These are phyloP conservation scores for Tricladium varicosporioides DNA, from an alignment of 2,329 filamentous ascomycete genomes.

Conservation along the genomic window DNA sequence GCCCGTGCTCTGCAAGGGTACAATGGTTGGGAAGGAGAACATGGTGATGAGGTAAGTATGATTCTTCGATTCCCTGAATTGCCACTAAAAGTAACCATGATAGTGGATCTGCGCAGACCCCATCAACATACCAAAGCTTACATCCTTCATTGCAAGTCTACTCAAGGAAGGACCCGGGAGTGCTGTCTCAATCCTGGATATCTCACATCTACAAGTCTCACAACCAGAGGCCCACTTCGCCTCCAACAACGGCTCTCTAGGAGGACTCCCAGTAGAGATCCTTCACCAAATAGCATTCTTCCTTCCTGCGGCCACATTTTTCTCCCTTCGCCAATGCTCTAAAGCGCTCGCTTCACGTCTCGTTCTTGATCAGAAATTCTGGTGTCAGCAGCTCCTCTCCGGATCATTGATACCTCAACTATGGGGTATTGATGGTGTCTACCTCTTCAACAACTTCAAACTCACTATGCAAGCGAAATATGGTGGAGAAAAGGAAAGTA, in stretches of 20 bases:
- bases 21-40: background rate
- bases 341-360: background rate
- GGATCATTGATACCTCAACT: background rate
- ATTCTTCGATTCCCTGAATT: no score
- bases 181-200: no score
- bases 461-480: background rate
- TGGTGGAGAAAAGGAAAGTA: background rate
- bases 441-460: background rate
- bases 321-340: background rate
- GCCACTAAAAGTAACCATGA: background rate
- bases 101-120: background rate
- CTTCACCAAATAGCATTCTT: background rate
- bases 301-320: background rate
- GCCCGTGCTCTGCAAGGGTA: background rate
- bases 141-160: background rate
- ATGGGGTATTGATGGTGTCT: background rate
- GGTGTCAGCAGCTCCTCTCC: background rate
- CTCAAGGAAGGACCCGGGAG: background rate
- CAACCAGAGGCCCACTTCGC: background rate
- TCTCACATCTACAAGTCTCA: background rate
- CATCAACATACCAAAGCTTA: background rate
- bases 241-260: background rate
- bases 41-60: background rate
- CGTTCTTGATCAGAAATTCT: background rate
- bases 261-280: background rate